Evolutionary conservation across 352 stramenopile species (phyloP), one percentile per base, ranked within the genome.

Genomic region (Globisporangium irregulare): DNA sequence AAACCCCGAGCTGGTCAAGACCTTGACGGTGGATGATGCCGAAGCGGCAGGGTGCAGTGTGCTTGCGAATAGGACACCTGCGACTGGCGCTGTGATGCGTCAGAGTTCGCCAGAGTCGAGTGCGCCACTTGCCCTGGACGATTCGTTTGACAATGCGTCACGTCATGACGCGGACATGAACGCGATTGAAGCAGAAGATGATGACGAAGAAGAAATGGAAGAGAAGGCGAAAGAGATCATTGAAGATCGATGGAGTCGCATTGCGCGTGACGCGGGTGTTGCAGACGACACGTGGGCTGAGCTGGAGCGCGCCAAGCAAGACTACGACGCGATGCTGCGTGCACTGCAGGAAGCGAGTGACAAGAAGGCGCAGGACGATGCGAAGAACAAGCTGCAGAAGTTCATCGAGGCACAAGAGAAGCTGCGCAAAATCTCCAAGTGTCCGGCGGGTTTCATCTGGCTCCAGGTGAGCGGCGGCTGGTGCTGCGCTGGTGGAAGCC

Each of bases 401-500:
- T 77, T 72, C 12, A 34, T 68, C 14, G 73, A 72, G 36, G 32
- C 71, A 50, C 84, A 93, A 68, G 73, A 89, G 61, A 86, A 86
- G 48, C 77, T 96, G 10, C 84, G 80, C 29, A 76, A 62, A 0
- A 68, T 97, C 18, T 79, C 77, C 60, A 77, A 78, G 24, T 97
- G 91, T 32, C 85, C 84, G 3, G 68, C 66, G 10, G 89, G 88
- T 0, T 97, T 73, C 38, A 64, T 80, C 3, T 97, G 91, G 89
- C 73, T 74, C 27, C 80, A 91, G 32, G 62, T 70, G 5, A 77
- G 78, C 3, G 59, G 61, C 10, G 88, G 88, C 5, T 97, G 88
- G 89, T 81, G 91, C 5, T 97, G 91, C 55, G 74, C 50, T n/a
- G 91, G 77, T 29, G 91, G 91, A 12, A 81, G 72, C 15, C 89